phyloP scores from a whole-genome alignment of 352 stramenopile genomes.

The Globisporangium uncinulatum region DNA sequence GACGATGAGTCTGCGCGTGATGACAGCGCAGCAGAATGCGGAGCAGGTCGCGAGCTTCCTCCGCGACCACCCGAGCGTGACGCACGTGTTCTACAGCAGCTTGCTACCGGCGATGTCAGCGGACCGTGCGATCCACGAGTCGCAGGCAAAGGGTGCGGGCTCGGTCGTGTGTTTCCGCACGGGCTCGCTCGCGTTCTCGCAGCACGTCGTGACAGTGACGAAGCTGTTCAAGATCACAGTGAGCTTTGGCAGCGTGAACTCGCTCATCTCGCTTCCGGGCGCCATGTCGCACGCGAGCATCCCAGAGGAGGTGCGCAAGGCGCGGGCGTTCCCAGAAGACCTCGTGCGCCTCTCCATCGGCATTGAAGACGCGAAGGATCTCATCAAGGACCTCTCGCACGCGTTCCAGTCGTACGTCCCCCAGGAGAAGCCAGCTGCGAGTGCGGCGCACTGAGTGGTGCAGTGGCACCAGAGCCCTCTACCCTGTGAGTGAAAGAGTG shows the following conservation, averaged over 20 bases:
- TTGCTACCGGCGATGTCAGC: slow-evolving; percentile 59
- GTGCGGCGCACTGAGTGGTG: slow-evolving; percentile 4
- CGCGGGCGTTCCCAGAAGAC: slow-evolving; percentile 90
- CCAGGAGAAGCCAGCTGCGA: slow-evolving; percentile 1
- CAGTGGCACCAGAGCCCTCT: background rate
- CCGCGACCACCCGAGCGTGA: slow-evolving; percentile 73
- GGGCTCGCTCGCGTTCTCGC: slow-evolving; percentile 78
- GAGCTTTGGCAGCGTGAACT: slow-evolving; percentile 92
- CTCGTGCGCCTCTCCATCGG: slow-evolving; percentile 93
- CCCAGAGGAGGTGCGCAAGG: slow-evolving; percentile 87
- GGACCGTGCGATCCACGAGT: slow-evolving; percentile 80
- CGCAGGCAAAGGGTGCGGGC: slow-evolving; percentile 76
- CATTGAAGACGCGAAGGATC: slow-evolving; percentile 92
- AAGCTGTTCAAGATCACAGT: slow-evolving; percentile 94
- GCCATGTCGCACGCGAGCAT: slow-evolving; percentile 96
- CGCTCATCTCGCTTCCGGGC: slow-evolving; percentile 87
- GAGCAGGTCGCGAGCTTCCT: slow-evolving; percentile 88
- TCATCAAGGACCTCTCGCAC: slow-evolving; percentile 91
- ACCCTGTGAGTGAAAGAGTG: background rate
- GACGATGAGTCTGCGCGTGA: slow-evolving; percentile 82
- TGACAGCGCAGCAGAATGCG: slow-evolving; percentile 87
- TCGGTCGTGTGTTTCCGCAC: slow-evolving; percentile 91
- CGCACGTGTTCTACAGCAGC: slow-evolving; percentile 90
- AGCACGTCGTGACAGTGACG: slow-evolving; percentile 88
- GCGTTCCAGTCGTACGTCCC: slow-evolving; percentile 82